Conservation (phyloP, 2,329 filamentous ascomycete genomes). For the Zymoseptoria tritici region DNA sequence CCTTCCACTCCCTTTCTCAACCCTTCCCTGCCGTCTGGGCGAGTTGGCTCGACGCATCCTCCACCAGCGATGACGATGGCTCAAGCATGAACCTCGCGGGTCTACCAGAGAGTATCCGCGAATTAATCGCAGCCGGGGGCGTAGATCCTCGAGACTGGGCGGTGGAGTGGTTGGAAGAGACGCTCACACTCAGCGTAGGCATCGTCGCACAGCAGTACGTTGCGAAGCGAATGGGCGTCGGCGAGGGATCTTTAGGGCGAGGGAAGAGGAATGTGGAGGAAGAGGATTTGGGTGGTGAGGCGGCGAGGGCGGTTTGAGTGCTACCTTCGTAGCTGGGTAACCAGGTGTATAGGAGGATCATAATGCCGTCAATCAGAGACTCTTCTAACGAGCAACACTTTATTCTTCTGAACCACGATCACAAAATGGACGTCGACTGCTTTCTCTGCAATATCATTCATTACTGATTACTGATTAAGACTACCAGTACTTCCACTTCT, state of each 20-base stretch:
- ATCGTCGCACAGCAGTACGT: constrained; percentile 93
- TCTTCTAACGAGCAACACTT: not conserved
- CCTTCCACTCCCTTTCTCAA: constrained; percentile 78
- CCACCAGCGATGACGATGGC: constrained; percentile 35
- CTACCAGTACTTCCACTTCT: too few species aligned
- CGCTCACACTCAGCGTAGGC: constrained; percentile 68
- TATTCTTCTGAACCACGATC: too few species aligned
- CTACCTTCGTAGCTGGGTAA: too few species aligned
- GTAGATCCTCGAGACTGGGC: constrained; percentile 97
- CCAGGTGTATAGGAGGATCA: too few species aligned
- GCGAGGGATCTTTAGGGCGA: constrained; percentile 62
- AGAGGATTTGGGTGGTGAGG: constrained; percentile 51
- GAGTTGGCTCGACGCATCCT: constrained; percentile 76
- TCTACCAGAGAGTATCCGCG: constrained; percentile 75
- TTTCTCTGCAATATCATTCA: too few species aligned
- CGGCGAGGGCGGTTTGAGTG: constrained; percentile 48
- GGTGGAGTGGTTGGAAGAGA: constrained; percentile 92
- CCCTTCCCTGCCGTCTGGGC: constrained; percentile 77
- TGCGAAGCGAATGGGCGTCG: constrained; percentile 89
- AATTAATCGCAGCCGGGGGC: constrained; percentile 65
- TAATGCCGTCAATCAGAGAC: not conserved
- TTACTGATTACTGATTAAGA: too few species aligned
- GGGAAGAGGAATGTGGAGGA: constrained; percentile 50
- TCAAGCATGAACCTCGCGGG: constrained; percentile 24
- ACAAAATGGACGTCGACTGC: too few species aligned